Evolutionary conservation across 495 filamentous ascomycete genomes (phyloP), one percentile per base, ranked within the genome.

Genomic region (Cercophora samala): DNA sequence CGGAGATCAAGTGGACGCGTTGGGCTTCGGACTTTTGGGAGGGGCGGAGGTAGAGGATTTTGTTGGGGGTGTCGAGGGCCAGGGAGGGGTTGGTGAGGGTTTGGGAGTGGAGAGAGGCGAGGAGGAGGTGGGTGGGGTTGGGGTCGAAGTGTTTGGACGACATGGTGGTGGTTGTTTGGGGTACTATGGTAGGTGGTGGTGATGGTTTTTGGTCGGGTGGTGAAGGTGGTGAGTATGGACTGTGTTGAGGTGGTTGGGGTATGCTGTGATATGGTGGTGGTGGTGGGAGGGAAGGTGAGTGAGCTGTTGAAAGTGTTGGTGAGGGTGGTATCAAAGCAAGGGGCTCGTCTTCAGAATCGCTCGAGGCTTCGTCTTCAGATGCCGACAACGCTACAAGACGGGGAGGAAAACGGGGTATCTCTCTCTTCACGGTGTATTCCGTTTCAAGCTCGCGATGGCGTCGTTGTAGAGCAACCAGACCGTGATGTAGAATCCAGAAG

Each of bases 91-190:
- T 98, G 58, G 90, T 92, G 61, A 92, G 79, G 22, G 93, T 92
- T 42, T 91, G 80, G 60, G 91, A 87, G 67, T 88, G 83, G 23
- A 99, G 88, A 19, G 93, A 90, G 17, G 87, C 83, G 69, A 87
- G 83, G 71, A 99, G 92, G 64, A 97, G 86, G 69, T 90, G 83
- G 64, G 84, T 87, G 24, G 95, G 90, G 77, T 96, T 91, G 72
- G 91, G 88, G 82, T 97, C 87, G 84, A 97, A 99, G 80, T 99
- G 95, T 79, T 96, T 96, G 69, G 89, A 81, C 19, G 84, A 84
- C 83, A 85, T 85, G 22, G 58, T 74, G 68, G 60, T 9, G 13
- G 37, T 46, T 46, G 37, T 46, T 46, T 32, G 3, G 29, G 37
- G 26, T 29, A 5, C 26, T 29, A 8, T 46, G 13, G 11, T 46